Conservation (phyloP, 257 asterid species). For the Mentha longifolia region DNA sequence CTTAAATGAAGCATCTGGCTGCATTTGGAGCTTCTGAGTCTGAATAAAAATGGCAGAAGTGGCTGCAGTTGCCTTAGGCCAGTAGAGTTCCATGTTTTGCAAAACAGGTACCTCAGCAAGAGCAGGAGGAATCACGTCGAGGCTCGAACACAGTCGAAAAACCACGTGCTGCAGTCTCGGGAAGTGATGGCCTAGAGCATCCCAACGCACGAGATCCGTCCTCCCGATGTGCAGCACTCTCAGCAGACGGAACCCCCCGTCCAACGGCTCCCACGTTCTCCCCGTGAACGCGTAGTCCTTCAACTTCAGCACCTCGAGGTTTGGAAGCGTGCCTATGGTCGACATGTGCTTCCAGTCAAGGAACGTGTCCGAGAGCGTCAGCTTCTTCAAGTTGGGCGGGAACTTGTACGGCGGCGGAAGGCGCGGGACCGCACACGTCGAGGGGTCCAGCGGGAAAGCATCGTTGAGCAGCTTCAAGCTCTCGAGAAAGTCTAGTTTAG, state of each 20-base stretch:
- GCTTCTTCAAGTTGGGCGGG: slow-evolving; percentile 49
- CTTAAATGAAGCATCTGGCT: slow-evolving; percentile 31
- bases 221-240: slow-evolving; percentile 46
- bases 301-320: slow-evolving; percentile 51
- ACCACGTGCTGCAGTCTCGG: slow-evolving; percentile 44
- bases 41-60: slow-evolving; percentile 39
- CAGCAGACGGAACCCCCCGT: slow-evolving; percentile 47
- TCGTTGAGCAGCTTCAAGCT: slow-evolving; percentile 47
- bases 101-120: slow-evolving; percentile 43
- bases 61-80: slow-evolving; percentile 37
- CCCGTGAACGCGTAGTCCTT: slow-evolving; percentile 51
- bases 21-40: slow-evolving; percentile 14
- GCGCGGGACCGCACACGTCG: slow-evolving; percentile 31
- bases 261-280: slow-evolving; percentile 42
- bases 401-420: slow-evolving; percentile 49
- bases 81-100: slow-evolving; percentile 40
- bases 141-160: slow-evolving; percentile 33
- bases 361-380: slow-evolving; percentile 47
- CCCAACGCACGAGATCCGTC: slow-evolving; percentile 46
- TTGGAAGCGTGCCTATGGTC: slow-evolving; percentile 42
- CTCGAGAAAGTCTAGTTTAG: slow-evolving; percentile 45
- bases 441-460: slow-evolving; percentile 42
- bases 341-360: slow-evolving; percentile 49
- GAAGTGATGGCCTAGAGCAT: slow-evolving; percentile 49
- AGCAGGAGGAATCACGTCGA: slow-evolving; percentile 44